Evolutionary conservation across 768 basidiomycete species (phyloP).

Genomic region (Russula compacta): DNA sequence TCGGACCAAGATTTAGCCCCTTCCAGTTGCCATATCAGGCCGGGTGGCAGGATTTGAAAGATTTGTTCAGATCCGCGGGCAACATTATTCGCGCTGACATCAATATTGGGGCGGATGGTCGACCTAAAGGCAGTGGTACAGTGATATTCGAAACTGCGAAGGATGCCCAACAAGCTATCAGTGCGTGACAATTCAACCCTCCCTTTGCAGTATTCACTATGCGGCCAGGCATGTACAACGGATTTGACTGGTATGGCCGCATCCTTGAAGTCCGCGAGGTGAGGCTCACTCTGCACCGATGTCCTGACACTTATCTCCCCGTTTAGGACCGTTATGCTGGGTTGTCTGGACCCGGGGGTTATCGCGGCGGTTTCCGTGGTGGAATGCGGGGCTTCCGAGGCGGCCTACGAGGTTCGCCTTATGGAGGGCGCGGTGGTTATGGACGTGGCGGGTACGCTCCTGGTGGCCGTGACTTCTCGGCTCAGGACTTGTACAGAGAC

Average conservation of each 20-base stretch:
- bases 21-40: constrained; percentile 85
- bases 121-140: constrained; percentile 94
- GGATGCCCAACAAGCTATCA: constrained; percentile 87
- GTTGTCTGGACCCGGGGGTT: constrained; percentile 54
- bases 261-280: constrained; percentile 95
- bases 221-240: constrained; percentile 81
- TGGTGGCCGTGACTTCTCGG: constrained; percentile 64
- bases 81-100: constrained; percentile 95
- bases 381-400: constrained; percentile 34
- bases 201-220: neutral
- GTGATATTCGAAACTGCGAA: constrained; percentile 90
- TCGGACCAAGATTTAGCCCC: neutral
- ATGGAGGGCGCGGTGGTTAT: constrained; percentile 46
- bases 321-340: constrained; percentile 81
- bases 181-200: constrained; percentile 36
- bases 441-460: constrained; percentile 44
- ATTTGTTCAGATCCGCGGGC: constrained; percentile 91
- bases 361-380: constrained; percentile 46
- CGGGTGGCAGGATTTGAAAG: constrained; percentile 99
- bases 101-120: constrained; percentile 85
- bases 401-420: constrained; percentile 41
- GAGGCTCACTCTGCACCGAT: constrained; percentile 19
- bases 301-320: neutral
- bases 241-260: constrained; percentile 95
- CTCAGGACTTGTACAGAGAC: constrained; percentile 85